These are phyloP conservation scores for Cyberlindnera nakhonratchasimensis DNA, from an alignment of 805 yeast species.

Conservation along the genomic window DNA sequence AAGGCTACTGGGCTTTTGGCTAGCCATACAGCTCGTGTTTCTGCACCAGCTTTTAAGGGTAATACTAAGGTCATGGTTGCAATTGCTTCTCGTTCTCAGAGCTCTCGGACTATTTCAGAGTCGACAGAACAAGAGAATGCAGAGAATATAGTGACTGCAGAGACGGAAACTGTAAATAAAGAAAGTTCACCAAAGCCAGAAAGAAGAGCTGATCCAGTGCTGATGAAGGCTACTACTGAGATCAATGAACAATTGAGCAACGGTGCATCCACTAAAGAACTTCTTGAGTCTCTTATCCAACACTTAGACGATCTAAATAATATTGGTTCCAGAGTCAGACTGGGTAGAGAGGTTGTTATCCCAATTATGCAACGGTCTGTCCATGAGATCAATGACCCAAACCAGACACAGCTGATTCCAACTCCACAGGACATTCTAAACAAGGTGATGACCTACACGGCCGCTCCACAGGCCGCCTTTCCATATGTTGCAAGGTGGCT, in stretches of 20 bases:
- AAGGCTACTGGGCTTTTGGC: slow-evolving; percentile 1
- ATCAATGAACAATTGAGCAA: slow-evolving; percentile 1
- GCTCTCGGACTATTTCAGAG: background rate
- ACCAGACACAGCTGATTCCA: slow-evolving; percentile 15
- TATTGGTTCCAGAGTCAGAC: background rate
- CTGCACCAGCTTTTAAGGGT: background rate
- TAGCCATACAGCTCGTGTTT: slow-evolving; percentile 1
- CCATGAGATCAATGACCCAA: slow-evolving; percentile 17
- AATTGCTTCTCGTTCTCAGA: background rate
- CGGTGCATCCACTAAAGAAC: slow-evolving; percentile 8
- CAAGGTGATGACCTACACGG: slow-evolving; percentile 14
- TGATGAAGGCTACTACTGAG: slow-evolving; percentile 1
- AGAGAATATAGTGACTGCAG: background rate
- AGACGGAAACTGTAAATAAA: background rate
- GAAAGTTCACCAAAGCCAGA: background rate
- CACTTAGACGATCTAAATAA: slow-evolving; percentile 5
- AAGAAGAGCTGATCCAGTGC: slow-evolving; percentile 2
- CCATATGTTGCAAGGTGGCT: slow-evolving; percentile 13
- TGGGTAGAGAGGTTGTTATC: background rate
- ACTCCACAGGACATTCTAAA: slow-evolving; percentile 24
- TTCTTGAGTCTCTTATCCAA: slow-evolving; percentile 3
- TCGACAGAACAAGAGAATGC: background rate
- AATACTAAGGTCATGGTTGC: background rate
- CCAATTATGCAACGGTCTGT: slow-evolving; percentile 16
- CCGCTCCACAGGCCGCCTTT: slow-evolving; percentile 17